These are phyloP conservation scores for Halenospora varia DNA, from an alignment of 495 filamentous ascomycete genomes.

Conservation along the genomic window DNA sequence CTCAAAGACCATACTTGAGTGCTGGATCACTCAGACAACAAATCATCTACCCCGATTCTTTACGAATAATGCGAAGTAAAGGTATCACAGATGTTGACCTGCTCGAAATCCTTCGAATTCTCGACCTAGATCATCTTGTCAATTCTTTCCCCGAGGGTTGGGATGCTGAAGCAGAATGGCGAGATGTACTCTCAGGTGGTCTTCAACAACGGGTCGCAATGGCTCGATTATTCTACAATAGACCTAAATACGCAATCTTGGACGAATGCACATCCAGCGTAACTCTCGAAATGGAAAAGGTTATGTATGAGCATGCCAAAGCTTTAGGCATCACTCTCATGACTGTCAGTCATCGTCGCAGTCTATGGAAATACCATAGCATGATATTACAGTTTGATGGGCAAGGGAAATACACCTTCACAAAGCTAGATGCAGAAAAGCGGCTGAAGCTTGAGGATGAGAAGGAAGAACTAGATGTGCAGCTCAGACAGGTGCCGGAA, in stretches of 20 bases:
- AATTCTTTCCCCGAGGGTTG: conserved; percentile 73
- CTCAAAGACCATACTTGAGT: conserved; percentile 89
- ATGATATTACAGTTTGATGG: conserved; percentile 96
- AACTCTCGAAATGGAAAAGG: conserved; percentile 86
- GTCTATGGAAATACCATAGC: conserved; percentile 93
- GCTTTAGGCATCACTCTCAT: conserved; percentile 85
- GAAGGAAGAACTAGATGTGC: conserved; percentile 87
- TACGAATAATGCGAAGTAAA: conserved; percentile 80
- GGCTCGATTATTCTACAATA: conserved; percentile 94
- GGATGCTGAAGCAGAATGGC: conserved; percentile 97
- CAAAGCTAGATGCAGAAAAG: conserved; percentile 82
- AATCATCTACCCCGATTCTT: conserved; percentile 91
- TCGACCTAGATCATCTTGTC: conserved; percentile 82
- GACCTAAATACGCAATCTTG: conserved; percentile 86
- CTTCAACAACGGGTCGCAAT: conserved; percentile 97
- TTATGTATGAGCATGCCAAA: conserved; percentile 98
- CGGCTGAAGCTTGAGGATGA: conserved; percentile 88
- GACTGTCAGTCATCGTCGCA: conserved; percentile 88
- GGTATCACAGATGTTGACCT: conserved; percentile 82
- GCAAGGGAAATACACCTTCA: conserved; percentile 87
- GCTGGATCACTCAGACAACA: conserved; percentile 88
- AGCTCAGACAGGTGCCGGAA: conserved; percentile 80
- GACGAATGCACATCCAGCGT: conserved; percentile 96
- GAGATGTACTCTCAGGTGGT: conserved; percentile 82
- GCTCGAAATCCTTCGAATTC: conserved; percentile 65